Evolutionary conservation across 1,284 basidiomycete genomes (phyloP).

Genomic region (Cryptococcus sp.): DNA sequence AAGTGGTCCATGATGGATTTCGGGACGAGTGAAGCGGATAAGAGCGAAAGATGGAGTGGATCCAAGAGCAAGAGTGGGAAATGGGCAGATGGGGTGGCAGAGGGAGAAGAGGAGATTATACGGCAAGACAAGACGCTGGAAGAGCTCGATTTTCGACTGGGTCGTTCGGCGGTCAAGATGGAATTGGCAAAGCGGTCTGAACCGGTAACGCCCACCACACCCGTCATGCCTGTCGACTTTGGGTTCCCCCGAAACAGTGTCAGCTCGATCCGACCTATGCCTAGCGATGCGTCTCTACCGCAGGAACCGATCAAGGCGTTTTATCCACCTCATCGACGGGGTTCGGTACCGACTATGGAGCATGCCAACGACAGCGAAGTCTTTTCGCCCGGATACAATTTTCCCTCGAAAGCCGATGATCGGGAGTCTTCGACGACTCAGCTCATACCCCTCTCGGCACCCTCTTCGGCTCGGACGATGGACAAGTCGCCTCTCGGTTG

Average conservation of each 20-base stretch:
- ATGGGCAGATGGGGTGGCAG: background rate
- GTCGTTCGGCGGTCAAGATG: conserved; percentile 27
- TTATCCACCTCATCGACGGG: conserved; percentile 13
- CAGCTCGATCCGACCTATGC: background rate
- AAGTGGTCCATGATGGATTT: conserved; percentile 34
- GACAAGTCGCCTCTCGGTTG: background rate
- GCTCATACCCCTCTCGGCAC: conserved; percentile 3
- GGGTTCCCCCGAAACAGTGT: background rate
- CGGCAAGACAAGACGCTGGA: conserved; percentile 30
- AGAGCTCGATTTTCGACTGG: conserved; percentile 40
- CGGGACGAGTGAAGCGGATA: conserved; percentile 7
- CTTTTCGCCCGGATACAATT: conserved; percentile 30
- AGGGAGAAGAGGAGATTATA: conserved; percentile 12
- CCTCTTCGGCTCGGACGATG: background rate
- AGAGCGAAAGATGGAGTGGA: background rate
- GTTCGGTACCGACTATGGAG: background rate
- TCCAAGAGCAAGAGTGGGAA: background rate
- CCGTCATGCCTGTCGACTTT: background rate
- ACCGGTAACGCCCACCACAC: background rate
- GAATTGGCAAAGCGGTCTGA: conserved; percentile 27
- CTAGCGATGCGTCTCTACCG: conserved; percentile 9
- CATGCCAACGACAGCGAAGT: conserved; percentile 8
- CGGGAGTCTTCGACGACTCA: conserved; percentile 7
- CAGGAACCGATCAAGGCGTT: conserved; percentile 7
- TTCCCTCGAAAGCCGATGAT: conserved; percentile 19